phyloP scores from a whole-genome alignment of 176 grass and related monocot genomes.

The Canna indica region DNA sequence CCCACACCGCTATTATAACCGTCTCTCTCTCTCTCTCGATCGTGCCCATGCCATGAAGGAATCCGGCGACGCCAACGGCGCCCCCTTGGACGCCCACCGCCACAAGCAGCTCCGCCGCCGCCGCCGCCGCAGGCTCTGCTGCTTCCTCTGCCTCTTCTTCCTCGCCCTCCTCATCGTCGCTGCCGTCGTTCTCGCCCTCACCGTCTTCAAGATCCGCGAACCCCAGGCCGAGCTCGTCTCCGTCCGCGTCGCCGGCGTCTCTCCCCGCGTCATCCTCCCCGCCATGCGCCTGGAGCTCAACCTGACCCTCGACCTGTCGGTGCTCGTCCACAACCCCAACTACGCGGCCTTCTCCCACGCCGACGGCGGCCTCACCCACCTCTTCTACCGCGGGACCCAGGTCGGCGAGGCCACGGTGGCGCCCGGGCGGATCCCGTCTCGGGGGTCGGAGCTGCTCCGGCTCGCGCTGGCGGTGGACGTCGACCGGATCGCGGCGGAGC shows the following conservation, averaged over 20 bases:
- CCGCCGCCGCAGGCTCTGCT: constrained; percentile 20
- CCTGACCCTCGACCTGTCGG: constrained; percentile 45
- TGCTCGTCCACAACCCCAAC: constrained; percentile 70
- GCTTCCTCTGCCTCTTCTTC: constrained; percentile 21
- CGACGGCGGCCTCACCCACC: constrained; percentile 21
- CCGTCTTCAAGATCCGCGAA: constrained; percentile 39
- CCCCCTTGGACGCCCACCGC: not conserved
- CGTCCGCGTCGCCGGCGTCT: constrained; percentile 23
- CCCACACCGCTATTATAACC: not conserved
- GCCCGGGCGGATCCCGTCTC: constrained; percentile 31
- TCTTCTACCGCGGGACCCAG: constrained; percentile 46
- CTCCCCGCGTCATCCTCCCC: constrained; percentile 34
- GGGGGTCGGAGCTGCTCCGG: constrained; percentile 23
- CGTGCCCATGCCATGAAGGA: constrained; percentile 23
- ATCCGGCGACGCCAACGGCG: constrained; percentile 1
- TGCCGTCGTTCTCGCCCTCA: constrained; percentile 36
- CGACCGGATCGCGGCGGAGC: constrained; percentile 25
- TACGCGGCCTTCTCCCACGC: constrained; percentile 43
- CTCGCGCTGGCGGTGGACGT: constrained; percentile 43
- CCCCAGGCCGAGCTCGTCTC: constrained; percentile 46
- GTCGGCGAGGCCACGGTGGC: constrained; percentile 42
- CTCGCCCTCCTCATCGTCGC: constrained; percentile 37
- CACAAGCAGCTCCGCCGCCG: not conserved
- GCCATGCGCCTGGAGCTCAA: constrained; percentile 36
- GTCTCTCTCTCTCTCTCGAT: not conserved